Evolutionary conservation across 495 filamentous ascomycete species (phyloP).

Genomic region (Aspergillus ellipticus): DNA sequence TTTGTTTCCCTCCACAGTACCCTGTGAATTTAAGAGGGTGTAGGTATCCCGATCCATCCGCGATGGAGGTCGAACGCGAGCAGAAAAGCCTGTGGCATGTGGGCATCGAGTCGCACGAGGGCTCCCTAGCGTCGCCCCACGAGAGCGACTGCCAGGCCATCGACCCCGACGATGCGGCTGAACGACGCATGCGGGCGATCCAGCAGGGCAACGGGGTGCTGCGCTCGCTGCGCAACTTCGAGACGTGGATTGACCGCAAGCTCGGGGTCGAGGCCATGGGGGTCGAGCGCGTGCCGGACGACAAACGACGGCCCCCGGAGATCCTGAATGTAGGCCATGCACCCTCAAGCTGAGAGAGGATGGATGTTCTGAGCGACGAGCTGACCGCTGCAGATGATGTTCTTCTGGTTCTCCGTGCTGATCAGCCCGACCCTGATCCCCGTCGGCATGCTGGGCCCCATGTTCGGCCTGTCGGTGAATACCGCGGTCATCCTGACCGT

Average conservation of each 20-base stretch:
- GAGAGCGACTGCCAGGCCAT: too few species aligned
- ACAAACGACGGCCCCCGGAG: background rate
- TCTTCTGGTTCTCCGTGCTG: slow-evolving; percentile 7
- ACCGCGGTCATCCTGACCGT: slow-evolving; percentile 9
- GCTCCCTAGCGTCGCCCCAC: background rate
- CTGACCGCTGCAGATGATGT: background rate
- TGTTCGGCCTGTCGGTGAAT: slow-evolving; percentile 17
- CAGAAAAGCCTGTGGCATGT: slow-evolving; percentile 1
- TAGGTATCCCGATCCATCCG: too few species aligned
- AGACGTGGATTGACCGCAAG: slow-evolving; percentile 2
- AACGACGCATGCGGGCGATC: background rate
- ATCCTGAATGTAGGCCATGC: slow-evolving; percentile 1
- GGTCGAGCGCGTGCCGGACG: slow-evolving; percentile 2
- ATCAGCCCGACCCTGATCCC: slow-evolving; percentile 3
- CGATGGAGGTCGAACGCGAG: background rate
- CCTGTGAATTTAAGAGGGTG: too few species aligned
- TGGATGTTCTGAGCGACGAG: too few species aligned
- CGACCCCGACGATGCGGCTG: background rate
- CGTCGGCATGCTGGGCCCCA: slow-evolving; percentile 15
- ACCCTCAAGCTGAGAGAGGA: background rate
- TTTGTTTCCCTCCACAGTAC: too few species aligned
- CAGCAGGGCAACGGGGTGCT: background rate
- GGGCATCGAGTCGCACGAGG: background rate
- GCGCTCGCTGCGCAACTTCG: background rate
- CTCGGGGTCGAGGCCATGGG: slow-evolving; percentile 5